Conservation (phyloP, 176 grass and related monocot species). For the Avena atlantica region DNA sequence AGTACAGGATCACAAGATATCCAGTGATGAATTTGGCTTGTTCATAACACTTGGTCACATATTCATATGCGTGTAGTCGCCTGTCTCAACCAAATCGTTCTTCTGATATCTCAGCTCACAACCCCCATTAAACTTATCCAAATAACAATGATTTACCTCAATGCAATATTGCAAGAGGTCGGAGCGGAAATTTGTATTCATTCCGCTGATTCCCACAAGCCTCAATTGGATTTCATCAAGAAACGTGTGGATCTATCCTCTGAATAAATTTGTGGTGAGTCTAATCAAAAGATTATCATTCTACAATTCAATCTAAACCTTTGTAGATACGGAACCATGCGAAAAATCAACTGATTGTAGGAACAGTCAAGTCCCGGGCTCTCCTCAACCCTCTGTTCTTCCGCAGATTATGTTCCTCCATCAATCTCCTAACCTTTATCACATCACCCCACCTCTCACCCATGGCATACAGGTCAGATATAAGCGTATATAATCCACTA, state of each 20-base stretch:
- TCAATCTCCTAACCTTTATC: conserved; percentile 57
- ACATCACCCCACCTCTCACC: conserved; percentile 52
- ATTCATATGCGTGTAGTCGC: background rate
- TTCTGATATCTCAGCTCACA: conserved; percentile 9
- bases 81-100: background rate
- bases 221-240: conserved; percentile 14
- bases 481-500: conserved; percentile 50
- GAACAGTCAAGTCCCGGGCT: background rate
- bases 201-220: conserved; percentile 14
- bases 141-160: background rate
- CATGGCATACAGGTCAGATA: conserved; percentile 64
- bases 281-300: conserved; percentile 13
- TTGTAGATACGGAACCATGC: background rate
- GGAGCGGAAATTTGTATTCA: background rate
- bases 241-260: conserved; percentile 19
- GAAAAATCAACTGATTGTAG: conserved; percentile 40
- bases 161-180: background rate
- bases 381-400: conserved; percentile 47
- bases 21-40: background rate
- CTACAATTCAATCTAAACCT: background rate
- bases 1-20: conserved; percentile 15
- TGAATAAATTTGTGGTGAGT: background rate
- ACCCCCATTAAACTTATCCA: background rate
- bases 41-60: background rate
- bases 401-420: conserved; percentile 43